Conservation (phyloP, 768 basidiomycete species). For the Macrocybe gigantea region DNA sequence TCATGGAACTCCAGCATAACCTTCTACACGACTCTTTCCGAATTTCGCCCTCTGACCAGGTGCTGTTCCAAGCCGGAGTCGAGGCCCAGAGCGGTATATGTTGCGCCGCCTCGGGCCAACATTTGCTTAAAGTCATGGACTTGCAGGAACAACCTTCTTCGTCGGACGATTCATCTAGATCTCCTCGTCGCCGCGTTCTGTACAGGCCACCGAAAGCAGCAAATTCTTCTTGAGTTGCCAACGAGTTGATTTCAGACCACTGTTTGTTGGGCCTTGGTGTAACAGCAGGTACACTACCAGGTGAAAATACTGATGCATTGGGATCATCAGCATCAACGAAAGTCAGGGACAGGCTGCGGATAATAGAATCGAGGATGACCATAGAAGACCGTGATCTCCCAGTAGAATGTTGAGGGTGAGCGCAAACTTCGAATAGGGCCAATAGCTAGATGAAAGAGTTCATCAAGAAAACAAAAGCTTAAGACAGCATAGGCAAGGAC, state of each 20-base stretch:
- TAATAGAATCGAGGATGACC: conserved; percentile 60
- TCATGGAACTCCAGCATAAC: conserved; percentile 68
- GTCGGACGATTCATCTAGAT: conserved; percentile 4
- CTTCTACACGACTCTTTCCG: conserved; percentile 67
- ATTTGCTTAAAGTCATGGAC: conserved; percentile 42
- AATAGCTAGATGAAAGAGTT: conserved; percentile 38
- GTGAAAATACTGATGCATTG: conserved; percentile 40
- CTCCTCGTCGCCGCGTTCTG: conserved; percentile 3
- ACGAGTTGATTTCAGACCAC: conserved; percentile 14
- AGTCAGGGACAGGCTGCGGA: conserved; percentile 56
- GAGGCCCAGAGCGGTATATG: conserved; percentile 58
- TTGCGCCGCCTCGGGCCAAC: conserved; percentile 45
- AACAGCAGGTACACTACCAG: conserved; percentile 45
- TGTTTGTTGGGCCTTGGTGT: conserved; percentile 8
- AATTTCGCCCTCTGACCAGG: conserved; percentile 59
- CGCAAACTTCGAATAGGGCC: conserved; percentile 66
- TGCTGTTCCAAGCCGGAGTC: conserved; percentile 57
- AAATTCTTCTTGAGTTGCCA: conserved; percentile 4
- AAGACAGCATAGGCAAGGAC: conserved; percentile 11
- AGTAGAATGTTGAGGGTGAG: conserved; percentile 55
- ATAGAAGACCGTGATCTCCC: conserved; percentile 52
- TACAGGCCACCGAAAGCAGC: not conserved
- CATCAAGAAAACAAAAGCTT: not conserved
- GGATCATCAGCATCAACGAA: conserved; percentile 55
- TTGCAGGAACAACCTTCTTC: conserved; percentile 39